Percentiles rank a stretch among this genome's conserved stretches.
These are phyloP conservation scores for Berkeleyomyces basicola DNA, from an alignment of 2,329 filamentous ascomycete species.

Conservation along the genomic window DNA sequence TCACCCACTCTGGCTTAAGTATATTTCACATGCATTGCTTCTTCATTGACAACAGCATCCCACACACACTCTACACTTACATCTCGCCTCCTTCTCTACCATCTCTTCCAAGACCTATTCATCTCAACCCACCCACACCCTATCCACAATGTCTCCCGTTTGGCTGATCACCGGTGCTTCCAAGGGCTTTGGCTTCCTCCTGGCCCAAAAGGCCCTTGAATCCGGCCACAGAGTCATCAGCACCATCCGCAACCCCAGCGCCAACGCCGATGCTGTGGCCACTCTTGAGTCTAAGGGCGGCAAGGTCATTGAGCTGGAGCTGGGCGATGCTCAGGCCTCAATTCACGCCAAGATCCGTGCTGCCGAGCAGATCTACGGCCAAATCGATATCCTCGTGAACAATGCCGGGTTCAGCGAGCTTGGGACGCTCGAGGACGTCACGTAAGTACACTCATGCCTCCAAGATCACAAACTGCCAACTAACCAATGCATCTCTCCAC, in stretches of 20 bases:
- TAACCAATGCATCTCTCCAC: not conserved
- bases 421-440: constrained; percentile 26
- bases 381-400: constrained; percentile 30
- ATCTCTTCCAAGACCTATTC: too few relatives aligned
- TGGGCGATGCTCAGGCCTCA: constrained; percentile 22
- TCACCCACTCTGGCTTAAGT: too few relatives aligned
- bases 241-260: constrained; percentile 25
- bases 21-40: too few relatives aligned
- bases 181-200: constrained; percentile 28
- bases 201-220: constrained; percentile 26
- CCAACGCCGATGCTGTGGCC: constrained; percentile 20
- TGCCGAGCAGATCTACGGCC: constrained; percentile 24
- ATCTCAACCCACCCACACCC: not conserved
- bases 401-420: constrained; percentile 29
- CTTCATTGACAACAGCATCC: not conserved
- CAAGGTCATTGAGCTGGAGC: constrained; percentile 24
- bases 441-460: constrained; percentile 1
- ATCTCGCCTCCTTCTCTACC: not conserved
- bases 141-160: constrained; percentile 17
- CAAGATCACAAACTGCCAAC: not conserved
- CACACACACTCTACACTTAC: not conserved
- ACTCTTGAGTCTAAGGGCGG: constrained; percentile 18
- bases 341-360: constrained; percentile 23
- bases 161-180: constrained; percentile 35
- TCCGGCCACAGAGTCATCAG: constrained; percentile 32